These are phyloP conservation scores for Gleditsia sinensis DNA, from an alignment of 306 rosid species.

Conservation along the genomic window DNA sequence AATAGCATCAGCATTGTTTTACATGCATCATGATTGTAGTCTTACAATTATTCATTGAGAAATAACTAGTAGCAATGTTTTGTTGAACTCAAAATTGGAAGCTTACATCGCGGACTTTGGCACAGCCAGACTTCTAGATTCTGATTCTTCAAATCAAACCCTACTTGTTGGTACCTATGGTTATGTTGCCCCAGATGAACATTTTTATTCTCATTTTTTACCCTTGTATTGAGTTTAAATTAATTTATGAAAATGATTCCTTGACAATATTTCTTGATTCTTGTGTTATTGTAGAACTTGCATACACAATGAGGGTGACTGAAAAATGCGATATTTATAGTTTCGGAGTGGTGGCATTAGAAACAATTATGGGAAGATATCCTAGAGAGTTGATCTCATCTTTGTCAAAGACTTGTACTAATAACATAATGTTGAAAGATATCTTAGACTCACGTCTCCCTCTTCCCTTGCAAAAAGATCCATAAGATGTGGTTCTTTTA, in stretches of 20 bases:
- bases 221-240: background rate
- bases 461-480: background rate
- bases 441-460: background rate
- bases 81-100: background rate
- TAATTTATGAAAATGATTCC: background rate
- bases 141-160: no score
- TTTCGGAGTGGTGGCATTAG: constrained; percentile 3
- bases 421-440: background rate
- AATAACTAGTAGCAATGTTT: background rate
- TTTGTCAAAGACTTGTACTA: background rate
- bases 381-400: background rate
- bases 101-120: constrained; percentile 19
- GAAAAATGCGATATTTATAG: constrained; percentile 20
- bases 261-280: background rate
- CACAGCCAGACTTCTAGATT: no score
- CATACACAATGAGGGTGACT: background rate
- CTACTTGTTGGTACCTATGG: no score
- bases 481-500: background rate
- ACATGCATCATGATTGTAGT: no score
- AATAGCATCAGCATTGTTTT: no score
- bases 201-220: no score
- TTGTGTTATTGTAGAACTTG: constrained; percentile 15
- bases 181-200: no score
- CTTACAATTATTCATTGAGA: no score
- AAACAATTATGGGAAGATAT: constrained; percentile 14